These are phyloP conservation scores for Coemansia sp. DNA, from an alignment of 192 early-diverging fungal species.

Conservation along the genomic window DNA sequence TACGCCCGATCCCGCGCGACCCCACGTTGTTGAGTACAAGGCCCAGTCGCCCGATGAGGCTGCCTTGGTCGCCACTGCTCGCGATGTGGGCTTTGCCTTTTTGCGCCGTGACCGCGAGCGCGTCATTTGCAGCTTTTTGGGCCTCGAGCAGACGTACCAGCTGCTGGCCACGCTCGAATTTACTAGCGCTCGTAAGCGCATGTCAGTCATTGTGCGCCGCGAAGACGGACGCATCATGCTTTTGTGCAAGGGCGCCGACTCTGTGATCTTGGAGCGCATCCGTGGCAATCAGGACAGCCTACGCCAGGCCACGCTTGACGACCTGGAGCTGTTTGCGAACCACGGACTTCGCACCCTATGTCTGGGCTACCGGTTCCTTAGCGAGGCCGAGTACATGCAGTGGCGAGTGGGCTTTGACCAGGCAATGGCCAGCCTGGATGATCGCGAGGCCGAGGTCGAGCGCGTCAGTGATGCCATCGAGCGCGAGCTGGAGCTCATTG, in stretches of 20 bases:
- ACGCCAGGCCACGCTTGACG: conserved; percentile 64
- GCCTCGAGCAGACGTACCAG: conserved; percentile 63
- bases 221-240: conserved; percentile 74
- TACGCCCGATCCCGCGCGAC: conserved; percentile 50
- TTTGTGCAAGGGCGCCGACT: conserved; percentile 93
- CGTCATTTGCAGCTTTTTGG: conserved; percentile 70
- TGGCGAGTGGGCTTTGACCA: conserved; percentile 72
- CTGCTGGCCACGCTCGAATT: conserved; percentile 82
- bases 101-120: conserved; percentile 68
- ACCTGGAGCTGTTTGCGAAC: conserved; percentile 85
- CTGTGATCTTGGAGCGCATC: conserved; percentile 84
- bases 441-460: conserved; percentile 82
- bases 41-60: conserved; percentile 95
- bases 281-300: conserved; percentile 66
- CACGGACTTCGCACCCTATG: conserved; percentile 83
- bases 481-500: conserved; percentile 72
- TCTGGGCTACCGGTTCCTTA: conserved; percentile 71
- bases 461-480: conserved; percentile 78
- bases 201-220: conserved; percentile 85
- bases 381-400: conserved; percentile 64
- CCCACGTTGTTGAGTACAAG: conserved; percentile 72
- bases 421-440: conserved; percentile 70
- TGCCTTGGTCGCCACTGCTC: conserved; percentile 83
- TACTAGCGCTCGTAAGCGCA: conserved; percentile 93
- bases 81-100: conserved; percentile 81